These are phyloP conservation scores for Podochytrium sp. DNA, from an alignment of 192 early-diverging fungal species.

Conservation along the genomic window DNA sequence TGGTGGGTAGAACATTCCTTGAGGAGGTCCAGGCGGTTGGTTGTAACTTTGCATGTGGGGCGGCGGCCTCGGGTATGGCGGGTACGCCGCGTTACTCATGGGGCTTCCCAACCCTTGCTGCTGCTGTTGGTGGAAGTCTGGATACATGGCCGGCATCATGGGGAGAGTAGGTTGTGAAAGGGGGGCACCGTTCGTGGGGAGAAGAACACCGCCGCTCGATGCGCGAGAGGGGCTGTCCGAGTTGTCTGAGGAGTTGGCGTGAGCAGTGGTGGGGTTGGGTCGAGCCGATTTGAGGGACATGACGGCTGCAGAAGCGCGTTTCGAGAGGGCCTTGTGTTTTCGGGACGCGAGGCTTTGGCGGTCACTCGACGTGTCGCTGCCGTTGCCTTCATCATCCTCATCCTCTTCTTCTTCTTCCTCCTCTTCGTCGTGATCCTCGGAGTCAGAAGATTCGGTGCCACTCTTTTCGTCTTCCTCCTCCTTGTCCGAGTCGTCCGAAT, in stretches of 20 bases:
- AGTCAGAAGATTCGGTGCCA: slow-evolving; percentile 17
- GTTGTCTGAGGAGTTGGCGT: neutral
- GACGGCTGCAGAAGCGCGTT: slow-evolving; percentile 11
- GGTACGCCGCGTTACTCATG: neutral
- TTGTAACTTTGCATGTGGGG: neutral
- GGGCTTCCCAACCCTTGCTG: too few relatives aligned
- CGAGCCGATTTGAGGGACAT: neutral
- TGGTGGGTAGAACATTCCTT: neutral
- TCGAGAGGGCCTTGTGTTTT: slow-evolving; percentile 5
- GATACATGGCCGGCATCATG: neutral
- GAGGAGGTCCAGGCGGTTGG: neutral
- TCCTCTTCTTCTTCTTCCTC: neutral
- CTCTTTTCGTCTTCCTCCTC: slow-evolving; percentile 1
- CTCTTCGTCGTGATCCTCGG: neutral
- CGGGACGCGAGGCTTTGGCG: slow-evolving; percentile 27
- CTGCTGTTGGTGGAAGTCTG: neutral
- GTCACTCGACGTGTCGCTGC: slow-evolving; percentile 2
- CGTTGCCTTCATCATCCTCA: neutral
- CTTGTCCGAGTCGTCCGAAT: slow-evolving; percentile 18
- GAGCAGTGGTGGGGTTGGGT: neutral
- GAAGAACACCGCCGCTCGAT: slow-evolving; percentile 21
- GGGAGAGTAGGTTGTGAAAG: neutral
- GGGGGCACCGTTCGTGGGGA: neutral
- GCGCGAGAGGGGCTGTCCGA: slow-evolving; percentile 24
- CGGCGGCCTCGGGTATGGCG: neutral